These are phyloP conservation scores for Lupinus albus DNA, from an alignment of 306 rosid species.

Conservation along the genomic window DNA sequence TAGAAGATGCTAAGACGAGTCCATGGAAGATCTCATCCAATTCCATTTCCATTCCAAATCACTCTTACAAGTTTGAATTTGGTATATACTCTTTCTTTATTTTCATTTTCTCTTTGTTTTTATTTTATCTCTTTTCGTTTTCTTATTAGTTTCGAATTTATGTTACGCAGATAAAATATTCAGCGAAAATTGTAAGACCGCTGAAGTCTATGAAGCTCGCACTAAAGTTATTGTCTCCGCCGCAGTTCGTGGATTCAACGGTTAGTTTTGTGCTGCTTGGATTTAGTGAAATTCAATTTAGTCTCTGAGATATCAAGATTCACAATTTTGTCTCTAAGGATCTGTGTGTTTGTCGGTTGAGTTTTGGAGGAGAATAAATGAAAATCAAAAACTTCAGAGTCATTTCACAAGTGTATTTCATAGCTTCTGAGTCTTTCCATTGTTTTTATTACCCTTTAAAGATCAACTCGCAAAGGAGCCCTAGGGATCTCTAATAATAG, in stretches of 20 bases:
- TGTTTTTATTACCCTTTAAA: no score
- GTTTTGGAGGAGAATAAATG: no score
- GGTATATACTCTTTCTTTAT: constrained; percentile 41
- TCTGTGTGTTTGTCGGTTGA: no score
- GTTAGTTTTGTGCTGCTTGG: constrained; percentile 34
- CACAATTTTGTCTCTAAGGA: no score
- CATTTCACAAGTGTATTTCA: no score
- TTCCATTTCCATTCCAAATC: constrained; percentile 69
- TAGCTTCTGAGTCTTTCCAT: no score
- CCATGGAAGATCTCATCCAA: constrained; percentile 77
- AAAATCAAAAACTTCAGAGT: no score
- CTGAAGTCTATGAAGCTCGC: constrained; percentile 69
- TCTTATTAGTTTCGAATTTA: neutral
- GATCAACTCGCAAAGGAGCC: no score
- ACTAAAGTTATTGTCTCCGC: constrained; percentile 77
- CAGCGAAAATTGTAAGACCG: constrained; percentile 58
- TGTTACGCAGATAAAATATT: constrained; percentile 63
- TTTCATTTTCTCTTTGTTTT: neutral
- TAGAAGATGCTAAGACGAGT: constrained; percentile 67
- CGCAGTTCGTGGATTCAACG: constrained; percentile 88
- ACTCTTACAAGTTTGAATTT: constrained; percentile 70
- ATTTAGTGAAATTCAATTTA: no score
- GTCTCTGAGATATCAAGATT: no score
- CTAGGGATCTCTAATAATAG: no score
- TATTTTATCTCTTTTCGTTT: neutral